Evolutionary conservation across 306 rosid genomes (phyloP), one percentile per base, ranked within the genome.

Genomic region (Fragaria vesca): DNA sequence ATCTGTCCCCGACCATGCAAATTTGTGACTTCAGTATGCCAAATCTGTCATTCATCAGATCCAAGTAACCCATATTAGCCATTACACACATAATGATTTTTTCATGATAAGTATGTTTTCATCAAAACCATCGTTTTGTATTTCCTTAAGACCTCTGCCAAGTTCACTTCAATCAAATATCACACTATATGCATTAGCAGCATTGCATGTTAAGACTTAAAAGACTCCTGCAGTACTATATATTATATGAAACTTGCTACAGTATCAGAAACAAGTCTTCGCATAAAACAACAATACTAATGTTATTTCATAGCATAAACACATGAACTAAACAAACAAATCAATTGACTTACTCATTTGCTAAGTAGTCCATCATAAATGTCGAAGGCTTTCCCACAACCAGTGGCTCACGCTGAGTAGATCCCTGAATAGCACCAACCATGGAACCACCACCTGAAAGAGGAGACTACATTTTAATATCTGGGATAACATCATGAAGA

Each of bases 351-450:
- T 90, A 93, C 99, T 91, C 67, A 82, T 86, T 82, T 67, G 98
- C 92, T 51, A 95, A 77, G 89, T 90, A 93, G 86, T 91, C 99
- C 98, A 95, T 95, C 99, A 95, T 95, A 83, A 95, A 95, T 28
- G 99, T 93, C 12, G 99, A 95, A 79, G 99, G 99, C 77, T 95
- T 95, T 76, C 99, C 99, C 69, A 93, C 98, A 32, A 95, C 99
- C 75, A 91, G 67, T 13, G 99, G 99, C 83, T 93, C 99, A 6
- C 94, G 97, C 86, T 93, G 99, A 72, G 98, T 91, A 62, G 98
- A 95, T 79, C 97, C 99, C 6, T 73, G 11, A 47, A 95, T 12
- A 79, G 99, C 98, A 42, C 96, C 98, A 76, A 93, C 97, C 99
- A 95, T 93, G 13, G 99, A 91, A 71, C 97, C 99, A 70, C 99